Evolutionary conservation across 495 filamentous ascomycete genomes (phyloP).

Genomic region (Cetradonia linearis): DNA sequence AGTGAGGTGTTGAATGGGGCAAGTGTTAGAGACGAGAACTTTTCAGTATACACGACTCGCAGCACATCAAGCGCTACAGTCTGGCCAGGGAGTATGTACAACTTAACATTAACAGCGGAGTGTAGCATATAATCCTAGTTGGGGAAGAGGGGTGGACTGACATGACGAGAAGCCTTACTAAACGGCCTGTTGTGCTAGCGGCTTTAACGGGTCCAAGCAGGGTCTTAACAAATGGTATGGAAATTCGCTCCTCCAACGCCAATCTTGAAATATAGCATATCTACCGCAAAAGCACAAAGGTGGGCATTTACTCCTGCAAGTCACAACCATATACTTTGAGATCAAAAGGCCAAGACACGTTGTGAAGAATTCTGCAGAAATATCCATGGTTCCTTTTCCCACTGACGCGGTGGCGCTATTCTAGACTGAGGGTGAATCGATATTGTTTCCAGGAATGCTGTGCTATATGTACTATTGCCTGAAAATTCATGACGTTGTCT

Average conservation of each 20-base stretch:
- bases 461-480: background rate
- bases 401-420: background rate
- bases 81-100: background rate
- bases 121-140: background rate
- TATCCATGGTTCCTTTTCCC: background rate
- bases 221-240: background rate
- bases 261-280: background rate
- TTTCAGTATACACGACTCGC: background rate
- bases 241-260: background rate
- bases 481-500: background rate
- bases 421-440: background rate
- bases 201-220: background rate
- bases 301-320: background rate
- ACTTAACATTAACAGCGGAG: background rate
- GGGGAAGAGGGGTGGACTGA: background rate
- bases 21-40: background rate
- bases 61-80: background rate
- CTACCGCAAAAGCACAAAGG: background rate
- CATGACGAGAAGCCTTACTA: background rate
- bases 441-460: background rate
- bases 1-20: constrained; percentile 38
- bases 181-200: background rate
- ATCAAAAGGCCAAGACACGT: background rate
- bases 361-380: background rate
- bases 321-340: background rate